A percentile compares a stretch with the other conserved stretches of the same genome.
Evolutionary conservation across 192 early-diverging fungal species (phyloP).

Genomic region (Coemansia sp.): DNA sequence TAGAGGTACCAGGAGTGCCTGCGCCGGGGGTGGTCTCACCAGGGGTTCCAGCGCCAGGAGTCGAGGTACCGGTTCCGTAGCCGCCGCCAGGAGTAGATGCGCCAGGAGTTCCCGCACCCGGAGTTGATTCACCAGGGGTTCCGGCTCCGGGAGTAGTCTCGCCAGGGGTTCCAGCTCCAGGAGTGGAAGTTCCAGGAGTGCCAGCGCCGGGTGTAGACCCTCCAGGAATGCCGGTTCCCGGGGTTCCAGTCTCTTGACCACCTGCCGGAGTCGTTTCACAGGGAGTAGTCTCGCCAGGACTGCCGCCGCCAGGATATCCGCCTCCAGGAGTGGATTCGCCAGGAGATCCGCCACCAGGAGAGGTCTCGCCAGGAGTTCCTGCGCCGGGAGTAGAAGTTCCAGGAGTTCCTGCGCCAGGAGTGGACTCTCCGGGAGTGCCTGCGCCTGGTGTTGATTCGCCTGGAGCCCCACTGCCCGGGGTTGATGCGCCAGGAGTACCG

Average conservation of each 20-base stretch:
- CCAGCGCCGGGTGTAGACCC: slow-evolving; percentile 12
- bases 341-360: slow-evolving; percentile 11
- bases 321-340: slow-evolving; percentile 7
- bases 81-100: background rate
- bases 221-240: slow-evolving; percentile 11
- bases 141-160: background rate
- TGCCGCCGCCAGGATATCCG: background rate
- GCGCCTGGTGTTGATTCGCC: slow-evolving; percentile 10
- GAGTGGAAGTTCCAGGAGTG: slow-evolving; percentile 13
- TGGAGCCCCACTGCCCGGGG: slow-evolving; percentile 4
- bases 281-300: slow-evolving; percentile 4
- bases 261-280: slow-evolving; percentile 10
- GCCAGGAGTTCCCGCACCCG: slow-evolving; percentile 12
- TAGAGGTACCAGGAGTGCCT: slow-evolving; percentile 8
- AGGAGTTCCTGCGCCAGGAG: slow-evolving; percentile 6
- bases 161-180: background rate
- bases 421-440: slow-evolving; percentile 7
- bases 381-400: slow-evolving; percentile 7
- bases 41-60: slow-evolving; percentile 12
- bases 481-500: background rate
- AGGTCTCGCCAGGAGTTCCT: slow-evolving; percentile 10
- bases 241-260: background rate
- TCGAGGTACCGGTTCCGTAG: background rate
- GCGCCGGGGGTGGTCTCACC: slow-evolving; percentile 17
- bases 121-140: slow-evolving; percentile 5